Conservation (phyloP, 495 filamentous ascomycete species). For the Podospora tetraspora region DNA sequence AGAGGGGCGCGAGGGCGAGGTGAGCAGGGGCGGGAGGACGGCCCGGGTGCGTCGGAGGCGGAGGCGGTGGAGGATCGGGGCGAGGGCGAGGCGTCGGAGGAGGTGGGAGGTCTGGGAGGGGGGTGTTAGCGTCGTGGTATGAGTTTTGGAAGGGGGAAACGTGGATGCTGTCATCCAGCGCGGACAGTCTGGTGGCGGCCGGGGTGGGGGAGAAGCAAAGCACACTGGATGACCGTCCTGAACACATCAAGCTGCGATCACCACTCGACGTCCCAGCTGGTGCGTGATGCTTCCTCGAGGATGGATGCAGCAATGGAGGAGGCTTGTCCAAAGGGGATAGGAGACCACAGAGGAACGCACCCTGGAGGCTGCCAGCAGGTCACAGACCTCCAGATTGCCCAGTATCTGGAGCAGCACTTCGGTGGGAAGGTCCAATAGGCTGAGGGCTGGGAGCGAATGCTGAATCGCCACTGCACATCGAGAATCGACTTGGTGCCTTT, state of each 20-base stretch:
- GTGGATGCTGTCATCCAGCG: background rate
- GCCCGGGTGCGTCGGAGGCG: slow-evolving; percentile 49
- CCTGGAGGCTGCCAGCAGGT: slow-evolving; percentile 51
- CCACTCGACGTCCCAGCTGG: background rate
- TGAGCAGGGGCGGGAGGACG: slow-evolving; percentile 43
- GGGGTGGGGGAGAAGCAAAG: too few species aligned
- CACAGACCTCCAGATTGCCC: slow-evolving; percentile 51
- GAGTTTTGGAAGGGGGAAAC: background rate
- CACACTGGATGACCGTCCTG: background rate
- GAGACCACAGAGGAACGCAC: slow-evolving; percentile 35
- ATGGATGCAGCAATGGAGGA: background rate
- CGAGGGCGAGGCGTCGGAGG: slow-evolving; percentile 48
- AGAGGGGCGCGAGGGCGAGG: slow-evolving; percentile 48
- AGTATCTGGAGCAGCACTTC: slow-evolving; percentile 54
- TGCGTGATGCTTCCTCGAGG: background rate
- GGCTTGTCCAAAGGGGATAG: slow-evolving; percentile 15
- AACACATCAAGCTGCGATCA: background rate
- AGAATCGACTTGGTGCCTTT: background rate
- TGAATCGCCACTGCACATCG: background rate
- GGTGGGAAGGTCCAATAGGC: slow-evolving; percentile 41
- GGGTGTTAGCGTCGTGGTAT: background rate
- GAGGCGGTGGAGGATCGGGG: slow-evolving; percentile 50
- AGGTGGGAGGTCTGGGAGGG: slow-evolving; percentile 48
- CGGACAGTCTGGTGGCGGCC: background rate
- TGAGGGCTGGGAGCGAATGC: background rate